Evolutionary conservation across 2,329 filamentous ascomycete genomes (phyloP).

Genomic region (Cercospora sp.): DNA sequence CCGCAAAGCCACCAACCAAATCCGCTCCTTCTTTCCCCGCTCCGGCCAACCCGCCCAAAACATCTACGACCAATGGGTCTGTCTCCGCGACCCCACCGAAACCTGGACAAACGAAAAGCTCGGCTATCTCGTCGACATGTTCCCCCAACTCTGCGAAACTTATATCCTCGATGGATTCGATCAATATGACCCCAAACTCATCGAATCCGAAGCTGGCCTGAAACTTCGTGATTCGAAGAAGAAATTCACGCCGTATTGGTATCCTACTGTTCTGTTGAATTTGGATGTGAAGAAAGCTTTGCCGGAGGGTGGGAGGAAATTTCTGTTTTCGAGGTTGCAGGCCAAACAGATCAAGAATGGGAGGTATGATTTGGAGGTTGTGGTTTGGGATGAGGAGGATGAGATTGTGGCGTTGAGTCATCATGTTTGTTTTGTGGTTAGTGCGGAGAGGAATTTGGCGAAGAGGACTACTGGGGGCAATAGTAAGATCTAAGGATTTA

Average conservation of each 20-base stretch:
- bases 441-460: conserved; percentile 63
- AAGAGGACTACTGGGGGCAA: conserved; percentile 44
- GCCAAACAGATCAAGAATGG: conserved; percentile 70
- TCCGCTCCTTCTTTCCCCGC: conserved; percentile 56
- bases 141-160: conserved; percentile 63
- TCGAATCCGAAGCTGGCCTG: conserved; percentile 19
- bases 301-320: conserved; percentile 67
- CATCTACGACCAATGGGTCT: conserved; percentile 66
- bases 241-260: conserved; percentile 59
- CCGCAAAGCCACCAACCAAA: conserved; percentile 52
- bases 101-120: conserved; percentile 65
- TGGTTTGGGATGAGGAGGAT: conserved; percentile 63
- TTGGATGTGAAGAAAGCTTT: conserved; percentile 74
- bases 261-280: conserved; percentile 73
- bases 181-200: conserved; percentile 36
- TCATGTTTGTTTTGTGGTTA: conserved; percentile 66
- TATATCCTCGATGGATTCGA: conserved; percentile 39
- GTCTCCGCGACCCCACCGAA: conserved; percentile 59
- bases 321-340: conserved; percentile 66
- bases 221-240: conserved; percentile 34
- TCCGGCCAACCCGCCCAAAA: conserved; percentile 44
- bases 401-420: conserved; percentile 68
- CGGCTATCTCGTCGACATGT: conserved; percentile 68
- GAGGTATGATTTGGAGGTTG: conserved; percentile 71
- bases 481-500: conserved; percentile 20